Percentiles rank a stretch among this genome's conserved stretches.
These are phyloP conservation scores for Cymodocea nodosa DNA, from an alignment of 116 monocot genomes.

Conservation along the genomic window DNA sequence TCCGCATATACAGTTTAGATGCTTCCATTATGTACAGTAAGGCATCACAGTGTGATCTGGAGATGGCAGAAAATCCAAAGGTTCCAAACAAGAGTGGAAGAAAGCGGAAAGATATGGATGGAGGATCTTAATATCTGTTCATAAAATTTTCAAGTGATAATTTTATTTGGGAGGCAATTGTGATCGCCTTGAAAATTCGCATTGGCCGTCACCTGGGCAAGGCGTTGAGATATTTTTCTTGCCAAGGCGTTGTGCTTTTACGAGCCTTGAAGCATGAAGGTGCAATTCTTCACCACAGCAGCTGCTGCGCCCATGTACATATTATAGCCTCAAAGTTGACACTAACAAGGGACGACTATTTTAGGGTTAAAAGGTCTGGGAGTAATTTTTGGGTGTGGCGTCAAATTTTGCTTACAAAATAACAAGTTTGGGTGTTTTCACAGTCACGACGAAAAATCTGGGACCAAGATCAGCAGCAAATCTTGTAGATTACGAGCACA, in stretches of 20 bases:
- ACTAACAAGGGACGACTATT: constrained; percentile 2
- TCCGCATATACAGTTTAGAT: constrained; percentile 74
- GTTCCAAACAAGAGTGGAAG: constrained; percentile 34
- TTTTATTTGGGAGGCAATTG: background rate
- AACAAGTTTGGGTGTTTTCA: background rate
- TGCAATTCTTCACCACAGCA: background rate
- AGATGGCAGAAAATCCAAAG: constrained; percentile 32
- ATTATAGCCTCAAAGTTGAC: constrained; percentile 3
- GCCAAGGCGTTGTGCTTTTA: background rate
- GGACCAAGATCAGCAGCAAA: background rate
- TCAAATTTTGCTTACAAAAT: background rate
- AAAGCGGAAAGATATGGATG: constrained; percentile 67
- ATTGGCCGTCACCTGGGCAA: background rate
- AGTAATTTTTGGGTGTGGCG: background rate
- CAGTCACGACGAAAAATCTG: background rate
- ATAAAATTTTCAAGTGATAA: background rate
- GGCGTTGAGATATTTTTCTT: background rate
- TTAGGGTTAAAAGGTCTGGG: background rate
- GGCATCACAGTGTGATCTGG: constrained; percentile 17
- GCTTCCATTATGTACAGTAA: constrained; percentile 66
- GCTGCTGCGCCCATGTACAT: background rate
- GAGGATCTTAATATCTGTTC: constrained; percentile 16
- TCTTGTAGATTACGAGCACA: background rate
- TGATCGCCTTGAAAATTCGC: background rate
- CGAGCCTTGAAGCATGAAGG: background rate